A percentile compares a stretch with the other conserved stretches of the same genome.
Evolutionary conservation across 257 asterid species (phyloP).

Genomic region (Coffea eugenioides): DNA sequence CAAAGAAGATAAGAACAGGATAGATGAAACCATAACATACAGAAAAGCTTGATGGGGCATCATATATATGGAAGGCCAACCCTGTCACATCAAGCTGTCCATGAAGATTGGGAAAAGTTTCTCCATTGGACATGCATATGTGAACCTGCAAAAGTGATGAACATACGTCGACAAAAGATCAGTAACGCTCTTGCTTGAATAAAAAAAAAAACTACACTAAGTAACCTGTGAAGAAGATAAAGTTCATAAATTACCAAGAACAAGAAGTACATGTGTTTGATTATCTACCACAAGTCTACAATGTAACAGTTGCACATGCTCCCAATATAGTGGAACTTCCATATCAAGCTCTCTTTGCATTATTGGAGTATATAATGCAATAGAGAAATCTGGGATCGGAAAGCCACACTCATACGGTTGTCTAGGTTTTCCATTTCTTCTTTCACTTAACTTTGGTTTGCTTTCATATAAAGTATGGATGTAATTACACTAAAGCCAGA

Average conservation of each 20-base stretch:
- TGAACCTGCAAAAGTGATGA: slow-evolving; percentile 63
- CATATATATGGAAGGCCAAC: slow-evolving; percentile 79
- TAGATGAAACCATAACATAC: slow-evolving; percentile 43
- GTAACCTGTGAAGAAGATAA: neutral
- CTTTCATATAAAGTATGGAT: neutral
- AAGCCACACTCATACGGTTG: neutral
- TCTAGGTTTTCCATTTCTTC: neutral
- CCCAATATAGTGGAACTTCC: slow-evolving; percentile 6
- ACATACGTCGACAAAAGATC: too few relatives aligned
- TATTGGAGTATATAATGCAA: neutral
- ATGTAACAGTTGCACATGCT: neutral
- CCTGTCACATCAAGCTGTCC: slow-evolving; percentile 99
- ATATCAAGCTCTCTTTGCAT: neutral
- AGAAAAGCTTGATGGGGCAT: slow-evolving; percentile 82
- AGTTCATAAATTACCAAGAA: neutral
- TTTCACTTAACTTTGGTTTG: neutral
- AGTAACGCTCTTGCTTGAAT: neutral
- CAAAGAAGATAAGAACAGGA: neutral
- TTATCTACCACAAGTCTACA: neutral
- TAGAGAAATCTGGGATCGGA: neutral
- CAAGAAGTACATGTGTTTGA: neutral
- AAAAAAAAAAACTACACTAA: neutral
- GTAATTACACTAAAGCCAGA: too few relatives aligned
- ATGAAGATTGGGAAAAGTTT: slow-evolving; percentile 90
- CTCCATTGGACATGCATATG: slow-evolving; percentile 96